Evolutionary conservation across 345 rosid species (phyloP).

Genomic region (Hevea brasiliensis): DNA sequence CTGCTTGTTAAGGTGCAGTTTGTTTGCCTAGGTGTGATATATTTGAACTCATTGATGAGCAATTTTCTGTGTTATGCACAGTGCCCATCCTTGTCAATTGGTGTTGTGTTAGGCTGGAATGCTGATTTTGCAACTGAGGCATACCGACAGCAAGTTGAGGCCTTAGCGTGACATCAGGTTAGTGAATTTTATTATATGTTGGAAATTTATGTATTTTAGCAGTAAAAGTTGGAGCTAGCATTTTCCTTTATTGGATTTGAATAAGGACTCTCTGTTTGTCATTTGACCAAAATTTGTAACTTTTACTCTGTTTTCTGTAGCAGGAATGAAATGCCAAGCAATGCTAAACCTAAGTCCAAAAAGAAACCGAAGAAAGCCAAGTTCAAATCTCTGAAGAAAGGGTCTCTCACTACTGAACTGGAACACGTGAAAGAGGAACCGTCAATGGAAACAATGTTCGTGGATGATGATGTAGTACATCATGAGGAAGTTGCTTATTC

Average conservation of each 20-base stretch:
- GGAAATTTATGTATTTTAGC: too few relatives aligned
- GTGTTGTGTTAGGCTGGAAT: constrained; percentile 73
- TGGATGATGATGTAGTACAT: constrained; percentile 46
- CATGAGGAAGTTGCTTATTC: constrained; percentile 52
- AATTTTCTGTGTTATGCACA: background rate
- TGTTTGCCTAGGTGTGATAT: background rate
- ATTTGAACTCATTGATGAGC: constrained; percentile 4
- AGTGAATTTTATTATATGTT: constrained; percentile 22
- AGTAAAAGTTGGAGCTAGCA: too few relatives aligned
- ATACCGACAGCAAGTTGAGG: constrained; percentile 96
- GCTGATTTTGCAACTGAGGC: constrained; percentile 99
- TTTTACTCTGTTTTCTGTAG: constrained; percentile 14
- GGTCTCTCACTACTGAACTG: constrained; percentile 63
- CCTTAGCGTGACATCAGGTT: constrained; percentile 92
- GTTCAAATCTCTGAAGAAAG: constrained; percentile 88
- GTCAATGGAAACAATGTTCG: constrained; percentile 44
- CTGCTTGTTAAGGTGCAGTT: background rate
- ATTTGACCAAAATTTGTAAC: background rate
- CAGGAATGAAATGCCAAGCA: constrained; percentile 58
- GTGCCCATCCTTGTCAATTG: too few relatives aligned
- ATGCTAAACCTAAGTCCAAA: constrained; percentile 68
- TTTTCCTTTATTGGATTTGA: too few relatives aligned
- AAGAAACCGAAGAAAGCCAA: constrained; percentile 90
- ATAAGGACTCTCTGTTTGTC: too few relatives aligned
- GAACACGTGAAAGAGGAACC: constrained; percentile 54